Base-by-base conservation (phyloP, 495 filamentous ascomycete species). In the Lasiosphaeria miniovina region DNA sequence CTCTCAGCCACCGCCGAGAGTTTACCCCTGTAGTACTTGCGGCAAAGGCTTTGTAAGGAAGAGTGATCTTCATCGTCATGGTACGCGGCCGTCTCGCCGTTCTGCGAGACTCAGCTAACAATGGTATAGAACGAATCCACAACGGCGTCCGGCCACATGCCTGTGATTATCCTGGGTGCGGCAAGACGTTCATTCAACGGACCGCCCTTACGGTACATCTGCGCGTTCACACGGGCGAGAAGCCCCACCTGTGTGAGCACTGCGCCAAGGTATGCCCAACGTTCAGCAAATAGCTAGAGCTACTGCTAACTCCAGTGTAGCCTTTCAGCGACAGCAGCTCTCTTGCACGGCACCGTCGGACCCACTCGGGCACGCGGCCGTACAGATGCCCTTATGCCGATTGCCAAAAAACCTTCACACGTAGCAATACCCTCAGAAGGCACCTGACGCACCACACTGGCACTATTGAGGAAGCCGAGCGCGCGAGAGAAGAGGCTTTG, bases 261-360 rank as follows among this genome's bases (percentile, higher is more conserved):
- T 98, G 94, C 73, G 89, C 91, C 69, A 98, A 98, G 87, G 93
- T 96, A 82, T 58, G 73, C 55, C 61, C 67, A 9, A 24, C 43
- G 14, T 11, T 32, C 8, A 4, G 8, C 14, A 46, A 45, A 14
- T 7, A 58, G 51, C 46, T 33, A 52, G 55, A 34, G 33, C 10
- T 7, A 5, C 11, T 50, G 54, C 55, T 67, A 55, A 59, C 64
- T 52, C 14, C 11, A 49, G 52, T 65, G 60, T 65, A 98, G 94
- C 93, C 93, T n/a, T 98, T 98, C 68, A 97, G 93, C 69, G 94
- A 98, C 73, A 96, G 93, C 15, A 97, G 93, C 66, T 98, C 94
- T 9, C 77, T 98, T 40, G 94, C 94, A 17, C 82, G 94, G 41
- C 94, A 98, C 77, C 88, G 94, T 33, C 84, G 94, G 35, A 98